Evolutionary conservation across 371 early-diverging fungal genomes (phyloP).

Genomic region (Apophysomyces elegans): DNA sequence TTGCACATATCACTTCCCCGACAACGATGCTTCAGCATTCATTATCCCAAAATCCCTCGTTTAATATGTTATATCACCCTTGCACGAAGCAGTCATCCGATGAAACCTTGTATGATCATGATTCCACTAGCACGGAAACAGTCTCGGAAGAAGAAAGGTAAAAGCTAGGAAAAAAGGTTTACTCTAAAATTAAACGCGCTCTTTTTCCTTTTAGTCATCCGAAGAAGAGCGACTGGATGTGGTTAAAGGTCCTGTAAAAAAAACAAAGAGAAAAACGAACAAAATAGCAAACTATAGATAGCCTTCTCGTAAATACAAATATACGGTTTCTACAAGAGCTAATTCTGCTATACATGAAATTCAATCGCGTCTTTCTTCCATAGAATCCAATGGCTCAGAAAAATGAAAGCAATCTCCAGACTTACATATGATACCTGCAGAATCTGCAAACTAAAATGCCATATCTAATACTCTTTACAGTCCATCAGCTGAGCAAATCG

Average conservation of each 20-base stretch:
- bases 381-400: too few relatives aligned
- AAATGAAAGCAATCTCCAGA: too few relatives aligned
- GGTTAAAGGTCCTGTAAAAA: slow-evolving; percentile 30
- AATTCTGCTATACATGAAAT: too few relatives aligned
- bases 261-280: not conserved
- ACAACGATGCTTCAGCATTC: not conserved
- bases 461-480: too few relatives aligned
- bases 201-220: not conserved
- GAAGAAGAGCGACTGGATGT: slow-evolving; percentile 22
- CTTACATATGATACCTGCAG: too few relatives aligned
- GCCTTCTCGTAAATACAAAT: slow-evolving; percentile 1
- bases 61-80: not conserved
- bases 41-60: not conserved
- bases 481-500: too few relatives aligned
- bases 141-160: slow-evolving; percentile 15
- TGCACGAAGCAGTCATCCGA: slow-evolving; percentile 2
- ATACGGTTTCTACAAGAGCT: not conserved
- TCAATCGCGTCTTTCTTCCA: too few relatives aligned
- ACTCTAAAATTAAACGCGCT: not conserved
- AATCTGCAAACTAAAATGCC: too few relatives aligned
- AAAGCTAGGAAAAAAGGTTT: not conserved
- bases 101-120: not conserved
- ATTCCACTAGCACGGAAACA: not conserved
- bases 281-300: not conserved
- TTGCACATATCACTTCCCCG: slow-evolving; percentile 3